phyloP scores from a whole-genome alignment of 2,329 filamentous ascomycete genomes.

The Colletotrichum spinosum region DNA sequence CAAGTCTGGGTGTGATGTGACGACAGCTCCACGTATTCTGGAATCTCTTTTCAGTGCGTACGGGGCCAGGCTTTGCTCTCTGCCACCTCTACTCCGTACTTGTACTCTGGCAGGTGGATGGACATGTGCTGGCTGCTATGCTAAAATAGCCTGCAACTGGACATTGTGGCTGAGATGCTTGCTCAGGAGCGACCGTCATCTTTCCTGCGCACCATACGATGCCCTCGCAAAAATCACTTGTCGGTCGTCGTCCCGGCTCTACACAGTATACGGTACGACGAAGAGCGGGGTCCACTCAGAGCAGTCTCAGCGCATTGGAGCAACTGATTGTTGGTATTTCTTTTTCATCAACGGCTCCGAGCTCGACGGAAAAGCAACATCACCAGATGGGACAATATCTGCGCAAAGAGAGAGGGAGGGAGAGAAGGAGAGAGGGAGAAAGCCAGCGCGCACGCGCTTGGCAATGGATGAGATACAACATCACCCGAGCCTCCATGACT shows the following conservation, averaged over 20 bases:
- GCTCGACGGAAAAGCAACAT: no score
- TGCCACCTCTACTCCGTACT: constrained; percentile 8
- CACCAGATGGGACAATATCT: no score
- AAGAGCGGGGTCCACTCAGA: no score
- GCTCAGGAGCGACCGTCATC: constrained; percentile 7
- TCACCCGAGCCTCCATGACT: constrained; percentile 26
- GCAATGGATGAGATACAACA: not conserved
- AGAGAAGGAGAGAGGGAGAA: not conserved
- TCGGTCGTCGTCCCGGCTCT: no score
- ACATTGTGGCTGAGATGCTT: constrained; percentile 32
- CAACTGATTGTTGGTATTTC: no score
- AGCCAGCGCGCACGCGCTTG: constrained; percentile 13
- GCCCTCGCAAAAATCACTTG: no score
- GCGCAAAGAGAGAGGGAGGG: no score
- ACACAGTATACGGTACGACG: no score
- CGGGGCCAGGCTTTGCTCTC: constrained; percentile 5
- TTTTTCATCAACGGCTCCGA: no score
- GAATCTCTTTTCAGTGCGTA: constrained; percentile 19
- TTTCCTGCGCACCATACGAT: constrained; percentile 5
- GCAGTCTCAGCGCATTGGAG: no score
- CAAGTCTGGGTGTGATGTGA: not conserved
- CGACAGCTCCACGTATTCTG: constrained; percentile 30
- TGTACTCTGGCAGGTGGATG: constrained; percentile 11
- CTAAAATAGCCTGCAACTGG: constrained; percentile 2
- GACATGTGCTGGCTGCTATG: constrained; percentile 4